Base-by-base conservation (phyloP, 805 yeast species). In the Kodamaea fukazawae region DNA sequence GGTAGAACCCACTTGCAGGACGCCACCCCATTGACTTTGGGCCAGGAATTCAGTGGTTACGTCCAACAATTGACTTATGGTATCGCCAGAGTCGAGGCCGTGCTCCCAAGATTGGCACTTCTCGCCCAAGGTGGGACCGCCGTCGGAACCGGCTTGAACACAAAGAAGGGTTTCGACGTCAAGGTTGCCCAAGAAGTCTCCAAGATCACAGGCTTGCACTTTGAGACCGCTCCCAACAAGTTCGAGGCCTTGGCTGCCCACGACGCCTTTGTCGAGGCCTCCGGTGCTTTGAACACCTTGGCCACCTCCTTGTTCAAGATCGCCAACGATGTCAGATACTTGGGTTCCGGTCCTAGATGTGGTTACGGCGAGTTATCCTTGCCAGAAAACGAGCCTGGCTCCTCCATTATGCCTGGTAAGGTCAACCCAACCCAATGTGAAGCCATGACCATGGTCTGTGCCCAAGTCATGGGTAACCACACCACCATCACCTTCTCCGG, bases 41-140 rank as follows among this genome's bases (percentile, higher is more conserved):
- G 68, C 28, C 70, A 63, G 43, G 70, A 63, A 45, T 63, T 63
- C 46, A 54, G 62, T n/a, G 70, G 70, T 3, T 63, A 63, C 48
- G 66, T 57, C 13, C 68, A 63, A 41, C 70, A 63, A 45, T 46
- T 63, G 45, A 53, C 65, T 26, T 58, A 53, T 47, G 67, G 67
- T 17, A 60, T 63, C 39, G 60, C 54, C 34, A 48, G 70, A 39
- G 51, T 63, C 25, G 61, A 63, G 44, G 55, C 50, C 30, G 49
- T 50, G n/a, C 51, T 63, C 33, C 68, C 70, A 11, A 51, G 60
- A 51, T 55, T 63, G 48, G 51, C 61, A 7, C 46, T 46, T 29
- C 60, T 63, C 53, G 70, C 70, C 14, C 70, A 63, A 45, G 70
- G 70, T 43, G 70, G 70, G 32, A 63, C 70, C 37, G 70, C 70